A percentile compares a stretch with the other conserved stretches of the same genome.
Evolutionary conservation across 2,329 filamentous ascomycete genomes (phyloP).

Genomic region (Claviceps monticola): DNA sequence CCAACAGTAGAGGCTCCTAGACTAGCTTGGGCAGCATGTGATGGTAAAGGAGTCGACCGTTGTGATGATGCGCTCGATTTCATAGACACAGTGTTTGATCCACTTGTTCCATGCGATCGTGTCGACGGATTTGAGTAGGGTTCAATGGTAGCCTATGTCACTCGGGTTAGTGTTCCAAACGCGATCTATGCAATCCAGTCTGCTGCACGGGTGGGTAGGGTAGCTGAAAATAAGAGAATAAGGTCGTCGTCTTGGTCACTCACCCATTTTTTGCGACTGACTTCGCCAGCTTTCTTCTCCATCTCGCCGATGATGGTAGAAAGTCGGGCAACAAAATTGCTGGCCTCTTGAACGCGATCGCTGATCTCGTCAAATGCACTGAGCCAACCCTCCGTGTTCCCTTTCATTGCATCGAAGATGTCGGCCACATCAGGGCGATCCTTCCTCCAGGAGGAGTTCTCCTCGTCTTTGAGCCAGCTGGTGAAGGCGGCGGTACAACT

Average conservation of each 20-base stretch:
- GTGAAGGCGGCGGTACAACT: slow-evolving; percentile 64
- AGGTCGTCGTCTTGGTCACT: slow-evolving; percentile 15
- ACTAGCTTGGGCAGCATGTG: slow-evolving; percentile 6
- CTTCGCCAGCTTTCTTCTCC: slow-evolving; percentile 69
- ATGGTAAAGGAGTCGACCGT: background rate
- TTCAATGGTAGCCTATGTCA: slow-evolving; percentile 10
- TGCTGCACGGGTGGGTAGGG: background rate
- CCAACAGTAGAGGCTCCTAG: slow-evolving; percentile 6
- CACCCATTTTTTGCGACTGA: slow-evolving; percentile 67
- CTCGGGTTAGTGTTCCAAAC: no score
- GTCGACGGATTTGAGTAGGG: slow-evolving; percentile 9
- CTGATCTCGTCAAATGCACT: slow-evolving; percentile 66
- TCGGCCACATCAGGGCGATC: slow-evolving; percentile 51
- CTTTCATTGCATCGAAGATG: slow-evolving; percentile 80
- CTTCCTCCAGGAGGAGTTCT: slow-evolving; percentile 43
- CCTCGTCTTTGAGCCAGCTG: slow-evolving; percentile 56
- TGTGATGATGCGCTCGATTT: slow-evolving; percentile 4
- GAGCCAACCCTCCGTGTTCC: slow-evolving; percentile 84
- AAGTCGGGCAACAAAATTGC: slow-evolving; percentile 56
- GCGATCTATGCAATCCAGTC: no score
- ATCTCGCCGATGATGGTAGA: slow-evolving; percentile 72
- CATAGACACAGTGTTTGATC: slow-evolving; percentile 1
- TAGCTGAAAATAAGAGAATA: background rate
- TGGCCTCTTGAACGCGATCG: slow-evolving; percentile 56
- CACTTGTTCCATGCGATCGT: background rate